phyloP scores from a whole-genome alignment of 805 yeast species.

The baker's yeast (Saccharomyces cerevisiae) region DNA sequence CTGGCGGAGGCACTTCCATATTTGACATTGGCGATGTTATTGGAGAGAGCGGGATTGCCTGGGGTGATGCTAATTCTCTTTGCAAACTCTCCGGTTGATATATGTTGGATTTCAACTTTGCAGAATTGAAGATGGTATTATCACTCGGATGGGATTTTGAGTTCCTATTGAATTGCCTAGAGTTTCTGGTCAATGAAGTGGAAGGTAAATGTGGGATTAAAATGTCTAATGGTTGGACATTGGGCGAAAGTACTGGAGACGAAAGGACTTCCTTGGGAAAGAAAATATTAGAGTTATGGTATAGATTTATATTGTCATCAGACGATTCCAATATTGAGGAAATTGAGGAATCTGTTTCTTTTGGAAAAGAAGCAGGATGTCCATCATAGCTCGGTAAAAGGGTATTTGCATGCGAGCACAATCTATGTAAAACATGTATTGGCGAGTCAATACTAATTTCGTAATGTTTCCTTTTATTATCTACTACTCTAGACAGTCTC shows the following conservation, averaged over 20 bases:
- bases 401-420: constrained; percentile 76
- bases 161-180: neutral
- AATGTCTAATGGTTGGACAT: constrained; percentile 39
- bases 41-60: constrained; percentile 55
- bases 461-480: constrained; percentile 74
- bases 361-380: constrained; percentile 8
- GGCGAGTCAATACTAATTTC: constrained; percentile 96
- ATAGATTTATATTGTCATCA: constrained; percentile 9
- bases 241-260: constrained; percentile 50
- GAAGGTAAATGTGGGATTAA: constrained; percentile 4
- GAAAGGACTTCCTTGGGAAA: constrained; percentile 33
- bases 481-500: constrained; percentile 62
- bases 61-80: constrained; percentile 49
- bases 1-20: constrained; percentile 15
- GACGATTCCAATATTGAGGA: neutral
- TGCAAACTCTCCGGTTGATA: constrained; percentile 47
- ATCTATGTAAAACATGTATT: constrained; percentile 66
- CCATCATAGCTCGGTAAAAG: constrained; percentile 62
- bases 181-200: neutral
- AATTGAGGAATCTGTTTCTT: neutral
- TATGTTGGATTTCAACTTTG: constrained; percentile 37
- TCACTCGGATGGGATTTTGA: neutral
- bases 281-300: constrained; percentile 33
- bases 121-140: constrained; percentile 18
- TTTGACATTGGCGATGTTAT: constrained; percentile 33